Percentiles rank a stretch among this genome's conserved stretches.
Conservation (phyloP, 2,329 filamentous ascomycete genomes). For the Orbilia blumenaviensis region DNA sequence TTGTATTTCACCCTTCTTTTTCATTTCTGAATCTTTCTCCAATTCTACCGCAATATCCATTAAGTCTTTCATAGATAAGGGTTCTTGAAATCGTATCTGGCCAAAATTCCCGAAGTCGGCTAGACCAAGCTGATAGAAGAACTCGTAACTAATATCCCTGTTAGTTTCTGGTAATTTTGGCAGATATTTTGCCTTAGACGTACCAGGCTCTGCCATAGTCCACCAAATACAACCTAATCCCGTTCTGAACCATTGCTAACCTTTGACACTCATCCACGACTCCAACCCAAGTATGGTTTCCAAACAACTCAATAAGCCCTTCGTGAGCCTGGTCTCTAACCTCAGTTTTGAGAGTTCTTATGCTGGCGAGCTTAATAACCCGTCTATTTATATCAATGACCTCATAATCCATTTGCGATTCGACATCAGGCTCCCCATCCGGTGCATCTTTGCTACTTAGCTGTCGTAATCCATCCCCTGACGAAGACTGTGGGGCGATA, state of each 20-base stretch:
- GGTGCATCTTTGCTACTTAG: conserved; percentile 56
- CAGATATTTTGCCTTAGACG: background rate
- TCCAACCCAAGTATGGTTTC: conserved; percentile 89
- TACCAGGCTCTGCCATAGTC: conserved; percentile 84
- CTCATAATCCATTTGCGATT: conserved; percentile 69
- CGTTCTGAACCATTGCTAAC: conserved; percentile 90
- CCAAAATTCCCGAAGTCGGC: conserved; percentile 98
- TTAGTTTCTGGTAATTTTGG: background rate
- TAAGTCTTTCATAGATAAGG: conserved; percentile 75
- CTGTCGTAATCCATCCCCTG: conserved; percentile 57
- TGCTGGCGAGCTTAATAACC: conserved; percentile 69
- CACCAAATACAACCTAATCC: conserved; percentile 88
- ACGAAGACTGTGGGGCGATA: conserved; percentile 61
- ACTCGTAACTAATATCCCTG: conserved; percentile 69
- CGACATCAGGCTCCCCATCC: conserved; percentile 16
- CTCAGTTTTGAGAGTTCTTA: conserved; percentile 82
- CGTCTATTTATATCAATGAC: conserved; percentile 67
- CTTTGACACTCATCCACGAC: conserved; percentile 87
- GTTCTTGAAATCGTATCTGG: conserved; percentile 78
- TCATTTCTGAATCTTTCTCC: conserved; percentile 68
- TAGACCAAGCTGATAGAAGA: conserved; percentile 93
- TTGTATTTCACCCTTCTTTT: conserved; percentile 59
- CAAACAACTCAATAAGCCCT: conserved; percentile 85
- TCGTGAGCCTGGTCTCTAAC: conserved; percentile 85
- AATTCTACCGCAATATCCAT: conserved; percentile 76